phyloP scores from a whole-genome alignment of 75 land plant genomes.

The Sequoiadendron giganteum region DNA sequence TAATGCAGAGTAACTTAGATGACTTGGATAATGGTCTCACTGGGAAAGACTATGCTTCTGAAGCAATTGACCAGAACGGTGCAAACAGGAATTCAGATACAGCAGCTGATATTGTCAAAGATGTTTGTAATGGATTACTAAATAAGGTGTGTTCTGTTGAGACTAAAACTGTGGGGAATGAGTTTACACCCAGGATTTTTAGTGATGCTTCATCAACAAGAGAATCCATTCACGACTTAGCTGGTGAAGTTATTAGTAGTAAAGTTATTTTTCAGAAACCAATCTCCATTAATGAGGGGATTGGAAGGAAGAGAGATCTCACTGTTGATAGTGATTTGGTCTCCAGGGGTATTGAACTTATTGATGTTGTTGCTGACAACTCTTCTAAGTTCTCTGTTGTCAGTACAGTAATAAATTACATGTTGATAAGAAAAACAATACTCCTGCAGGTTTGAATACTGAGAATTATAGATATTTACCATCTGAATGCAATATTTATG shows the following conservation, averaged over 20 bases:
- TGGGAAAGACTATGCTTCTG: too few relatives aligned
- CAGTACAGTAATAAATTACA: neutral
- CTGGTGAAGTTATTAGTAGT: neutral
- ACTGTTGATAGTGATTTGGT: neutral
- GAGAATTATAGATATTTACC: neutral
- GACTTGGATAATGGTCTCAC: too few relatives aligned
- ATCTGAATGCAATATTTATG: conserved; percentile 2
- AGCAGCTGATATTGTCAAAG: too few relatives aligned
- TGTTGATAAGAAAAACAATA: neutral
- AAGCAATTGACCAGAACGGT: too few relatives aligned
- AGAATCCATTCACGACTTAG: neutral
- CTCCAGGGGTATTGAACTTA: neutral
- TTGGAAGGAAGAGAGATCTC: neutral
- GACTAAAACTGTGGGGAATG: neutral
- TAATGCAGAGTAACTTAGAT: neutral
- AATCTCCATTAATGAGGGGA: neutral
- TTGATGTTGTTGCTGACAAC: neutral
- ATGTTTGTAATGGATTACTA: too few relatives aligned
- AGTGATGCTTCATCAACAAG: neutral
- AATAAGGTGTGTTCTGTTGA: neutral
- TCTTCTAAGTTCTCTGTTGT: neutral
- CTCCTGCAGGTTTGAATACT: neutral
- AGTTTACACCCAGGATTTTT: neutral
- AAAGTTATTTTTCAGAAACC: neutral
- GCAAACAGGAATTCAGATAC: too few relatives aligned